Percentiles rank a stretch among this genome's conserved stretches.
Evolutionary conservation across 768 basidiomycete species (phyloP).

Genomic region (Suillus placidus): DNA sequence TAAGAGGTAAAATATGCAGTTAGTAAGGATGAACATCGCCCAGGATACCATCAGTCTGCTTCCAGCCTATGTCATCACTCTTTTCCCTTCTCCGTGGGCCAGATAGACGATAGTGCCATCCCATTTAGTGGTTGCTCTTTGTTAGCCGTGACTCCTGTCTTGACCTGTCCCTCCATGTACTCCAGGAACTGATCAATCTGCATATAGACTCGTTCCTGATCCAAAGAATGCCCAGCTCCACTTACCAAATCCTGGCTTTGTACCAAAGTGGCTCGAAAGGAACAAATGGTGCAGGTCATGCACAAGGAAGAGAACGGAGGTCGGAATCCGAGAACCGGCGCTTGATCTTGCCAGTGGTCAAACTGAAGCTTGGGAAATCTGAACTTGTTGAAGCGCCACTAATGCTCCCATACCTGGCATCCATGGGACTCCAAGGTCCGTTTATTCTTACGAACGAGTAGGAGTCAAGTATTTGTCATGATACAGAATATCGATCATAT

Average conservation of each 20-base stretch:
- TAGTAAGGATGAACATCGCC: too few relatives aligned
- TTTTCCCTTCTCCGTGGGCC: too few relatives aligned
- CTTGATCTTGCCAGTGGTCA: neutral
- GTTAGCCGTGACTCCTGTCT: neutral
- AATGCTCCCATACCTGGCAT: neutral
- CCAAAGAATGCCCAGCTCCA: neutral
- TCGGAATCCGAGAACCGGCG: neutral
- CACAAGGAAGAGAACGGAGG: neutral
- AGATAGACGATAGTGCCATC: neutral
- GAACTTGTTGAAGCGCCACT: neutral
- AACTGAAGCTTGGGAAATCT: neutral
- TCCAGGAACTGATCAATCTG: neutral
- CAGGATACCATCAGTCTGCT: too few relatives aligned
- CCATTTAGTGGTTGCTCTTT: neutral
- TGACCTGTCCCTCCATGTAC: neutral
- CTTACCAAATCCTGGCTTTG: too few relatives aligned
- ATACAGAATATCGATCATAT: neutral
- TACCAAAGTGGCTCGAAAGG: neutral
- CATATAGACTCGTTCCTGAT: neutral
- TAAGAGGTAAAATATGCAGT: too few relatives aligned
- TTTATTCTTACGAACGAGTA: neutral
- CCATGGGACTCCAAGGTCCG: neutral
- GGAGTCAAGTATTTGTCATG: neutral
- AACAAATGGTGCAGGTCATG: neutral
- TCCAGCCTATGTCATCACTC: too few relatives aligned